phyloP scores from a whole-genome alignment of 768 basidiomycete species.

The Leccinum sublutescens region DNA sequence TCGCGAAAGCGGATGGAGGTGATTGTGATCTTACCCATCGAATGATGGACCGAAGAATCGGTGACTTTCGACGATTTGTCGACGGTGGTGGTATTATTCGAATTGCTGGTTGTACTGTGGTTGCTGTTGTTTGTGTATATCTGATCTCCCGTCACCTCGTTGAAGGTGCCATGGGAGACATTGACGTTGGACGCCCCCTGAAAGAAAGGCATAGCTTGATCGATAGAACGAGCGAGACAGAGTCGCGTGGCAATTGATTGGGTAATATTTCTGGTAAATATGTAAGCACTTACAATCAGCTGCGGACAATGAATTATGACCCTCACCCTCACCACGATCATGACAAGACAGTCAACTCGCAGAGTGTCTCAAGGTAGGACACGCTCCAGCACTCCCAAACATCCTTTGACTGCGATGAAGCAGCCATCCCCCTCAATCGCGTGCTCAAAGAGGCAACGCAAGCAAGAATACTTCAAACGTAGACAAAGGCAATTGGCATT shows the following conservation, averaged over 20 bases:
- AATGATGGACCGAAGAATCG: conserved; percentile 26
- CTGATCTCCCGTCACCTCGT: conserved; percentile 23
- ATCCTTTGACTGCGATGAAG: conserved; percentile 25
- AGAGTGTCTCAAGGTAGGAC: conserved; percentile 28
- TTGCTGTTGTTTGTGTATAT: conserved; percentile 19
- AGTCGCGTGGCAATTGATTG: not conserved
- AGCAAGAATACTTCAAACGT: conserved; percentile 22
- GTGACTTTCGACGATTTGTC: conserved; percentile 14
- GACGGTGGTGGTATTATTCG: conserved; percentile 20
- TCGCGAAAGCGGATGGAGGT: not conserved
- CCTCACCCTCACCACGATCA: conserved; percentile 6
- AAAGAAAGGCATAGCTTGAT: conserved; percentile 25
- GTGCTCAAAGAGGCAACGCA: conserved; percentile 20
- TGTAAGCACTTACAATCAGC: not conserved
- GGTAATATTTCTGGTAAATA: not conserved
- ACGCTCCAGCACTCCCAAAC: conserved; percentile 24
- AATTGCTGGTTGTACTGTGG: conserved; percentile 11
- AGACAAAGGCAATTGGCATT: conserved; percentile 21
- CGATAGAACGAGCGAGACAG: not conserved
- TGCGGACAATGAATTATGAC: not conserved
- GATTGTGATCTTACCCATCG: conserved; percentile 17
- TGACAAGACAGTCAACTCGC: conserved; percentile 22
- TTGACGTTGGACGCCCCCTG: conserved; percentile 20
- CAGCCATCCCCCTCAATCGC: conserved; percentile 19
- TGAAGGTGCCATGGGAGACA: conserved; percentile 17